These are phyloP conservation scores for Pythium folliculosum DNA, from an alignment of 352 stramenopile species.

Conservation along the genomic window DNA sequence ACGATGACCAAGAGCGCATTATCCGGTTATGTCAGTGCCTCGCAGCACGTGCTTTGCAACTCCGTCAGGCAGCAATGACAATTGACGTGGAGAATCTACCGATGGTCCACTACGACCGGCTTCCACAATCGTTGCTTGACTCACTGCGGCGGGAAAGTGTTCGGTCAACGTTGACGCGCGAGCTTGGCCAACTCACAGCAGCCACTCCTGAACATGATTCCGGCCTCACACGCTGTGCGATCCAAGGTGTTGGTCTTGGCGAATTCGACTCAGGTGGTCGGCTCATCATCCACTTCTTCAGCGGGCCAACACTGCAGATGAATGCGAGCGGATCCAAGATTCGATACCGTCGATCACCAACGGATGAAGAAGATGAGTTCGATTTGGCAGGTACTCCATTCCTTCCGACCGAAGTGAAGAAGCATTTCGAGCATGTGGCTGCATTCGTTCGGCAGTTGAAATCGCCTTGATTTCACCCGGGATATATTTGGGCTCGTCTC, in stretches of 20 bases:
- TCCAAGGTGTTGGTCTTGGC: conserved; percentile 50
- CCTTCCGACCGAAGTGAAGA: conserved; percentile 28
- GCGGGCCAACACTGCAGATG: conserved; percentile 46
- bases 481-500: conserved; percentile 4
- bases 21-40: conserved; percentile 60
- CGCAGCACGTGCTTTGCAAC: conserved; percentile 46
- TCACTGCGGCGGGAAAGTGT: conserved; percentile 36
- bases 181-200: conserved; percentile 12
- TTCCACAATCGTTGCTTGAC: conserved; percentile 46
- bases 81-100: conserved; percentile 40
- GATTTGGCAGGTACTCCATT: conserved; percentile 19
- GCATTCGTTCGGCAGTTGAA: conserved; percentile 28
- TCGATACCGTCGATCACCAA: conserved; percentile 16
- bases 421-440: conserved; percentile 27
- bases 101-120: conserved; percentile 53
- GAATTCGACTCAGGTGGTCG: conserved; percentile 40
- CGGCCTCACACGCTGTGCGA: conserved; percentile 12
- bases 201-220: background rate
- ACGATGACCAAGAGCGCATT: conserved; percentile 22
- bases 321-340: conserved; percentile 47
- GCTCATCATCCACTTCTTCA: conserved; percentile 48
- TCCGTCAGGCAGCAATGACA: conserved; percentile 47
- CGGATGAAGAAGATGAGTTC: conserved; percentile 21
- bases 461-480: background rate
- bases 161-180: conserved; percentile 8